These are phyloP conservation scores for Licmophora abbreviata DNA, from an alignment of 108 stramenopile genomes.

Conservation along the genomic window DNA sequence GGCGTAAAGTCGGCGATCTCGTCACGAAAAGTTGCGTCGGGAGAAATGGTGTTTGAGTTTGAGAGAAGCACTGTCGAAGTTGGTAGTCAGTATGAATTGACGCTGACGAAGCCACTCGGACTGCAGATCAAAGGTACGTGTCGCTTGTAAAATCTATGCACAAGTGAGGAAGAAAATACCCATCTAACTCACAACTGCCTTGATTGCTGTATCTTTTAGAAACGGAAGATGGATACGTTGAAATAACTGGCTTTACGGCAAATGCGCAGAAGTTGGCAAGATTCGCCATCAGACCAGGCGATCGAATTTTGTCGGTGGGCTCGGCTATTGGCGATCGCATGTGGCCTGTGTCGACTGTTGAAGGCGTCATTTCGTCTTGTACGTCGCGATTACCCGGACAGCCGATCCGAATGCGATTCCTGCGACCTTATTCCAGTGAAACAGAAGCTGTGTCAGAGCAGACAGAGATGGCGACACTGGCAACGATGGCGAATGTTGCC, in stretches of 20 bases:
- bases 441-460: neutral
- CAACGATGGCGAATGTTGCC: slow-evolving; percentile 10
- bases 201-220: too few species aligned
- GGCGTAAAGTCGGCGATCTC: slow-evolving; percentile 68
- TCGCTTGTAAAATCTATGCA: neutral
- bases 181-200: neutral
- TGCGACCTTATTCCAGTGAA: slow-evolving; percentile 21
- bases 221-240: slow-evolving; percentile 71
- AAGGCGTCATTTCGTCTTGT: slow-evolving; percentile 74
- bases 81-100: slow-evolving; percentile 52
- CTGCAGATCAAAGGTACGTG: slow-evolving; percentile 63
- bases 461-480: slow-evolving; percentile 11
- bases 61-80: slow-evolving; percentile 1
- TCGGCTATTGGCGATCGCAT: slow-evolving; percentile 62
- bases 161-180: neutral
- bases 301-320: slow-evolving; percentile 70
- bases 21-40: slow-evolving; percentile 43
- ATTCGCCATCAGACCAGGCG: slow-evolving; percentile 53
- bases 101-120: slow-evolving; percentile 62
- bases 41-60: slow-evolving; percentile 10
- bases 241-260: slow-evolving; percentile 56
- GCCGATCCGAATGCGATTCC: slow-evolving; percentile 57
- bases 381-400: slow-evolving; percentile 74
- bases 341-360: slow-evolving; percentile 81
- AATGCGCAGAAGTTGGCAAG: slow-evolving; percentile 50